Percentiles rank a stretch among this genome's conserved stretches.
phyloP scores from a whole-genome alignment of 768 basidiomycete species.

The Naganishia randhawae region DNA sequence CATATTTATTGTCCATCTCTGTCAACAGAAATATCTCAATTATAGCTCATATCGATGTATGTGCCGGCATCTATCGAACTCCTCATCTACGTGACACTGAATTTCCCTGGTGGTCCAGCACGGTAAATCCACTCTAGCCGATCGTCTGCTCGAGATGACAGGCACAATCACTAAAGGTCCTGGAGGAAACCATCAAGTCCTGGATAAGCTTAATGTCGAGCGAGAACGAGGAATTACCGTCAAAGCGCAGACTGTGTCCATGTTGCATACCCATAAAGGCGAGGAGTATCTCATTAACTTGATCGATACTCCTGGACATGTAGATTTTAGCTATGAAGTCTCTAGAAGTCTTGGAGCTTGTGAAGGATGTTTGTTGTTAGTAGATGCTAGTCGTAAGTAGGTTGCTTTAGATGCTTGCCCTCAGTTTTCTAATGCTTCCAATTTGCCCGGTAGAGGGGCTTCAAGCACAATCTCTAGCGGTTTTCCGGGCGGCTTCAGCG shows the following conservation, averaged over 20 bases:
- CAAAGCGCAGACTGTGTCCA: slow-evolving; percentile 86
- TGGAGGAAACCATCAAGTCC: slow-evolving; percentile 61
- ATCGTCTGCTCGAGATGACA: slow-evolving; percentile 72
- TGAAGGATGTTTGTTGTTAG: slow-evolving; percentile 78
- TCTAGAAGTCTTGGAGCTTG: slow-evolving; percentile 86
- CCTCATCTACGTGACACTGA: slow-evolving; percentile 7
- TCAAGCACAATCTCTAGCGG: slow-evolving; percentile 94
- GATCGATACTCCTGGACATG: slow-evolving; percentile 98
- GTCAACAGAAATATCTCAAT: slow-evolving; percentile 73
- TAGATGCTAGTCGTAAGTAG: slow-evolving; percentile 75
- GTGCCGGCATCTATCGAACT: slow-evolving; percentile 4
- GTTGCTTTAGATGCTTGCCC: neutral
- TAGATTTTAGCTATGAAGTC: slow-evolving; percentile 97
- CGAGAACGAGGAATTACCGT: slow-evolving; percentile 67
- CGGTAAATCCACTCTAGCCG: slow-evolving; percentile 91
- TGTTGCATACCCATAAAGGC: slow-evolving; percentile 66
- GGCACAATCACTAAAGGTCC: slow-evolving; percentile 78
- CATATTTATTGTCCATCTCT: neutral
- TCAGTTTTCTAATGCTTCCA: neutral
- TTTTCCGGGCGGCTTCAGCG: slow-evolving; percentile 82
- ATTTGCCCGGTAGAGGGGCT: slow-evolving; percentile 62
- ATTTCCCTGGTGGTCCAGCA: slow-evolving; percentile 59
- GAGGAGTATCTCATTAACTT: slow-evolving; percentile 72
- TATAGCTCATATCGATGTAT: slow-evolving; percentile 84
- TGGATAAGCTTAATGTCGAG: slow-evolving; percentile 77